phyloP scores from a whole-genome alignment of 768 basidiomycete species.

The Kwoniella pini region DNA sequence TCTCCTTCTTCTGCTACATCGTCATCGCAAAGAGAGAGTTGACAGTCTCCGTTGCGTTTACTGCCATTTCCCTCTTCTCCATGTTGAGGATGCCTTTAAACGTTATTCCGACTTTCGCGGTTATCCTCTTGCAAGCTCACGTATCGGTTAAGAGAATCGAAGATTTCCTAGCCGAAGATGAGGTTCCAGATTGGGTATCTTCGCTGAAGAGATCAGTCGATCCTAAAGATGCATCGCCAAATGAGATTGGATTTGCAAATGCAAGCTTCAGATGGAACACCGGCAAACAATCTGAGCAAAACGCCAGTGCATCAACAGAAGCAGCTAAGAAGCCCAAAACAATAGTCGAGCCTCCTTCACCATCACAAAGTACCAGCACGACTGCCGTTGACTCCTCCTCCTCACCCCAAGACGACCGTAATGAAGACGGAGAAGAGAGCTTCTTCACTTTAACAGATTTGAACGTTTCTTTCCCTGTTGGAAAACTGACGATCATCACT shows the following conservation, averaged over 20 bases:
- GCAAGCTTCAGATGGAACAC: constrained; percentile 64
- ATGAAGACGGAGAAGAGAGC: constrained; percentile 54
- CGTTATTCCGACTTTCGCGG: constrained; percentile 66
- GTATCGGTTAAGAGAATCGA: constrained; percentile 70
- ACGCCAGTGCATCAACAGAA: neutral
- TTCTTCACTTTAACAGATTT: constrained; percentile 71
- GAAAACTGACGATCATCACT: constrained; percentile 69
- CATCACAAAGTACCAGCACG: constrained; percentile 15
- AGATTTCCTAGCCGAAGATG: constrained; percentile 69
- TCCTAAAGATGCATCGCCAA: constrained; percentile 47
- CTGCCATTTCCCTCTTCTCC: constrained; percentile 78
- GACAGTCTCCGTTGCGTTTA: constrained; percentile 79
- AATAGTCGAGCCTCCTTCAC: neutral
- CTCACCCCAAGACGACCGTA: constrained; percentile 15
- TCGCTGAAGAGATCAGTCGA: constrained; percentile 59
- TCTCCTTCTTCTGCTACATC: constrained; percentile 73
- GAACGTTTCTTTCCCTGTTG: constrained; percentile 69
- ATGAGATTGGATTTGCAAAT: constrained; percentile 62
- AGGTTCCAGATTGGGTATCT: constrained; percentile 71
- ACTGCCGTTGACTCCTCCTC: constrained; percentile 22
- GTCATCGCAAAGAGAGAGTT: constrained; percentile 73
- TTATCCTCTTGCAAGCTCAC: constrained; percentile 69
- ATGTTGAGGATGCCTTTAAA: constrained; percentile 77
- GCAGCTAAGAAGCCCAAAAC: too few species aligned
- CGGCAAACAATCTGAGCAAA: constrained; percentile 57